phyloP scores from a whole-genome alignment of 2,329 filamentous ascomycete genomes.

The Furcasterigmium furcatum region DNA sequence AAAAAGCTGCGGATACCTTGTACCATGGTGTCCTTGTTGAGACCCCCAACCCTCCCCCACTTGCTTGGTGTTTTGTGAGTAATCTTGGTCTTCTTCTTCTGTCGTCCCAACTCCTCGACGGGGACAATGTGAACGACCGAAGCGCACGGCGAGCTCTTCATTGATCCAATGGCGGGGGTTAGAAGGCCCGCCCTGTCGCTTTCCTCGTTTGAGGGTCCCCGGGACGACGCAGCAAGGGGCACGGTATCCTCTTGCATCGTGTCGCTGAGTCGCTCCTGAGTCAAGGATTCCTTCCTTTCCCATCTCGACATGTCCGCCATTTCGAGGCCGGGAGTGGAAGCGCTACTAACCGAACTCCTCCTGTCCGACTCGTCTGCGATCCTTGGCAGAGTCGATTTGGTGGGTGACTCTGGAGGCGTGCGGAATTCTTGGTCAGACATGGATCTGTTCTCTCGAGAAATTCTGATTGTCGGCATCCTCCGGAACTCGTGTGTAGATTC shows the following conservation, averaged over 20 bases:
- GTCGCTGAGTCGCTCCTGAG: too few relatives aligned
- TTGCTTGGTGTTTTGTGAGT: slow-evolving; percentile 24
- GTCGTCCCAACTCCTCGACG: slow-evolving; percentile 14
- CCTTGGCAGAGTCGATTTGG: slow-evolving; percentile 14
- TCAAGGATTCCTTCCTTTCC: not conserved
- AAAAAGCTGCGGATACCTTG: slow-evolving; percentile 42
- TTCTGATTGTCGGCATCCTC: not conserved
- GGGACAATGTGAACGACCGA: not conserved
- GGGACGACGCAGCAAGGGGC: too few relatives aligned
- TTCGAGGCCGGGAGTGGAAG: not conserved
- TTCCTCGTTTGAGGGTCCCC: too few relatives aligned
- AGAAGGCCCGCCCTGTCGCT: too few relatives aligned
- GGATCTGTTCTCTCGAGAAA: slow-evolving; percentile 3
- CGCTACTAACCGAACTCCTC: slow-evolving; percentile 7
- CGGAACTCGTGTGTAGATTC: slow-evolving; percentile 3
- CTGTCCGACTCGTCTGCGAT: slow-evolving; percentile 20
- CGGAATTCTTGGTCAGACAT: slow-evolving; percentile 4
- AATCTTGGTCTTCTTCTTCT: slow-evolving; percentile 6
- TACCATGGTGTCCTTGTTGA: slow-evolving; percentile 32
- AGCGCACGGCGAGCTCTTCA: slow-evolving; percentile 15
- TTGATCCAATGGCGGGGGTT: too few relatives aligned
- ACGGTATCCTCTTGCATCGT: too few relatives aligned
- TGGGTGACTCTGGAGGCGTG: slow-evolving; percentile 8
- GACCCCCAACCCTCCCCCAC: slow-evolving; percentile 30
- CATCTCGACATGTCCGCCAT: not conserved